Base-by-base conservation (phyloP, 163 green algal genomes). In the Chloroidium sp. region DNA sequence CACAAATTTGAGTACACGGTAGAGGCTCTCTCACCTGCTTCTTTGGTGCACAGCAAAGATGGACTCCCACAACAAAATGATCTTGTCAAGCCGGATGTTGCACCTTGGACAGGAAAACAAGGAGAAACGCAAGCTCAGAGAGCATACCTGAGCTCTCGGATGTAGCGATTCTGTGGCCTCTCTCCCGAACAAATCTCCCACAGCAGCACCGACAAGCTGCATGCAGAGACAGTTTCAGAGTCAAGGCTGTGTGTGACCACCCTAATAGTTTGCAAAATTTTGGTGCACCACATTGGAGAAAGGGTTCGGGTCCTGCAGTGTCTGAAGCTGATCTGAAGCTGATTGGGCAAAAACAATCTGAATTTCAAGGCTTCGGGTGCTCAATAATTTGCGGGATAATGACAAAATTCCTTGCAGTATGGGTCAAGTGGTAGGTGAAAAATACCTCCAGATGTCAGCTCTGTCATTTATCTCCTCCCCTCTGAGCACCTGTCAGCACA, bases 111-210 rank as follows among this genome's bases (percentile, higher is more conserved):
- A 74, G 67, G 67, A 12, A n/a, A n/a, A 74, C 67, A 74, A 12
- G 67, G 6, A n/a, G 67, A 74, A 10, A 74, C 68, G 13, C 68
- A 74, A 74, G 13, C 68, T 36, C 10, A 14, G 74, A 14, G n/a
- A n/a, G 64, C 78, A 68, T 4, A 79, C 79, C 75, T 79, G 74
- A 79, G 79, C 59, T 36, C 36, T 0, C 74, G 61, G 4, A 79
- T 59, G 14, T 79, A 62, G 36, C 79, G 62, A 0, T 72, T n/a
- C 4, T 80, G 74, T 59, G 79, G 79, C 75, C 79, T 62, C 62
- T 83, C 79, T 8, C 79, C 79, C 3, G 74, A 78, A 2, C 68
- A 59, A 58, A 83, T 76, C 79, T 83, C 79, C 79, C 79, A 83
- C 6, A 83, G 62, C 1, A 83, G 58, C 57, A 83, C 79, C 2